Evolutionary conservation across 768 basidiomycete species (phyloP), one percentile per base, ranked within the genome.

Genomic region (Russula lepida): DNA sequence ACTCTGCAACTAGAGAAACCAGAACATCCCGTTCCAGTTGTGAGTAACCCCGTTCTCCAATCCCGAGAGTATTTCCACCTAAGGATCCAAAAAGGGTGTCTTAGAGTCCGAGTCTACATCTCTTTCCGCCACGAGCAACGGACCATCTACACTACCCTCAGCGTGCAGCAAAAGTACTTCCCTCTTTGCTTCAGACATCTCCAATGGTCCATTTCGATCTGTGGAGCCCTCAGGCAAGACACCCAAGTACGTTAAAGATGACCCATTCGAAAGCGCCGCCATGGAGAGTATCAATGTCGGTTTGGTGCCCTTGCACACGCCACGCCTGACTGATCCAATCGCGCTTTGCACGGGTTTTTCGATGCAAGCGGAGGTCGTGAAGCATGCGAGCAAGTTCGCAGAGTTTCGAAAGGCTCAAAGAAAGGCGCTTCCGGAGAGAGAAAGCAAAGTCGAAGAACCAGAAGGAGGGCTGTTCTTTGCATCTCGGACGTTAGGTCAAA

Each of bases 351-450:
- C 37, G 21, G 65, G 65, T 6, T 61, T 66, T 33, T 53, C 65
- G 48, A 57, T 58, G 56, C 54, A 58, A 44, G 65, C 65, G 27
- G 65, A 64, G 59, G 56, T 66, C 43, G 53, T 66, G 11, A 47
- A 64, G 44, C 35, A 32, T 15, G 4, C 25, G 33, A 64, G 53
- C 21, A 56, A 44, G 41, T 65, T 53, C 43, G 11, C 54, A 3
- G 52, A 59, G n/a, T 58, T 48, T 39, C 35, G 64, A 19, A 57
- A 52, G 23, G 56, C 62, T 39, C 62, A 52, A 12, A 41, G 53
- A 30, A 51, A 37, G 41, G 25, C 39, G 27, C 27, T 28, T 32
- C 41, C 50, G 7, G 57, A 59, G 53, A 59, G 37, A 43, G 33
- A n/a, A 6, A 48, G 53, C 32, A 58, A 25, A 28, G 43, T 6